Evolutionary conservation across 2,329 filamentous ascomycete species (phyloP).

Genomic region (Phoma herbarum): DNA sequence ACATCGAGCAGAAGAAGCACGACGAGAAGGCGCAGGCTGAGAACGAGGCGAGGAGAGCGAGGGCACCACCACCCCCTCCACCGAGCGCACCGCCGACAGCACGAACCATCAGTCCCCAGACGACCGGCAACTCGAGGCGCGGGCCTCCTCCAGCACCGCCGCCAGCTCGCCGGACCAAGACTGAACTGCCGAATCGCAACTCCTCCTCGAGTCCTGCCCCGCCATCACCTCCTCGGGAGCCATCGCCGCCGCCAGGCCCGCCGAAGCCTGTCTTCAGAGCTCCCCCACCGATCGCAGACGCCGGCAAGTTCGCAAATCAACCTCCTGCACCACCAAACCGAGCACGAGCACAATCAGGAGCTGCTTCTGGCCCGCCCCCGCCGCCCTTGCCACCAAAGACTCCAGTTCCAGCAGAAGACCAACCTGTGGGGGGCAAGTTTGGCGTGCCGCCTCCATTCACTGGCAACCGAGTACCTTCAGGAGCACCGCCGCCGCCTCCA

Average conservation of each 20-base stretch:
- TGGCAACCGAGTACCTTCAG: conserved; percentile 66
- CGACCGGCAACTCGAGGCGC: conserved; percentile 68
- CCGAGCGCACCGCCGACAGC: conserved; percentile 53
- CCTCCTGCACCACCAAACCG: conserved; percentile 58
- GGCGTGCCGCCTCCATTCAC: conserved; percentile 82
- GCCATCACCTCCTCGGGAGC: conserved; percentile 73
- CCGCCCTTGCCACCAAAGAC: conserved; percentile 68
- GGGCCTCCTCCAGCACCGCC: conserved; percentile 69
- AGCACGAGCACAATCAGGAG: conserved; percentile 59
- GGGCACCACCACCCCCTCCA: conserved; percentile 71
- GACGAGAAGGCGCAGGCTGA: conserved; percentile 57
- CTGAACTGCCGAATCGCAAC: conserved; percentile 54
- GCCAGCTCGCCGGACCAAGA: conserved; percentile 57
- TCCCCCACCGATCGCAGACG: conserved; percentile 87
- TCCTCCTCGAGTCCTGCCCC: conserved; percentile 65
- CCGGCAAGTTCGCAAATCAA: conserved; percentile 78
- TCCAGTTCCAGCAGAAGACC: conserved; percentile 68
- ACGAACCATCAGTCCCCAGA: conserved; percentile 66
- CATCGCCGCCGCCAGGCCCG: conserved; percentile 69
- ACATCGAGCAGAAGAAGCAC: conserved; percentile 70
- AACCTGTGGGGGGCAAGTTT: conserved; percentile 67
- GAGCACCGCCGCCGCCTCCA: conserved; percentile 80
- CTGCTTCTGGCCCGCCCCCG: conserved; percentile 67
- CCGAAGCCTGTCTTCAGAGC: conserved; percentile 78
- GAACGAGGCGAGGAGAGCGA: conserved; percentile 59